phyloP scores from a whole-genome alignment of 768 basidiomycete genomes.

The Agaricus sinodeliciosus region DNA sequence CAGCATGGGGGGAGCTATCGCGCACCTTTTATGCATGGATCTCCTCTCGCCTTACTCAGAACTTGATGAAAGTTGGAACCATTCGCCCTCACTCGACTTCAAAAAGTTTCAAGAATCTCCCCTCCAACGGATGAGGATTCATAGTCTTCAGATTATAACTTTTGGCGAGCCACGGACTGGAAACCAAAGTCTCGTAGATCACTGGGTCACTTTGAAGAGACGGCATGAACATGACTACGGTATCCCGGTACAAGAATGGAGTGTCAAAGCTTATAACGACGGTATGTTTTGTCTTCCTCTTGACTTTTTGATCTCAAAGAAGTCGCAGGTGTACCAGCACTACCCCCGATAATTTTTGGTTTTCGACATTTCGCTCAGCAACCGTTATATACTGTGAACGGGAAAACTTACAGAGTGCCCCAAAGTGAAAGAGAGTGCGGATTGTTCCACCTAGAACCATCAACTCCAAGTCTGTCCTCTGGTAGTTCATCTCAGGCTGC shows the following conservation, averaged over 20 bases:
- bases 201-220: slow-evolving; percentile 33
- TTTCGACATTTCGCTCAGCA: slow-evolving; percentile 43
- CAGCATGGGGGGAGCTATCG: slow-evolving; percentile 50
- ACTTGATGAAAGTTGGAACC: too few relatives aligned
- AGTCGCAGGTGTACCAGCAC: slow-evolving; percentile 43
- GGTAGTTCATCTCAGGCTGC: not conserved
- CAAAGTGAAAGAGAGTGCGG: slow-evolving; percentile 38
- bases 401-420: slow-evolving; percentile 42
- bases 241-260: slow-evolving; percentile 36
- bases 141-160: slow-evolving; percentile 31
- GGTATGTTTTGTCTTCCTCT: slow-evolving; percentile 25
- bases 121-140: slow-evolving; percentile 21
- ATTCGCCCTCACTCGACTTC: too few relatives aligned
- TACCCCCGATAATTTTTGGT: slow-evolving; percentile 47
- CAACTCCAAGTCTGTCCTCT: not conserved
- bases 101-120: not conserved
- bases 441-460: slow-evolving; percentile 29
- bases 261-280: slow-evolving; percentile 51
- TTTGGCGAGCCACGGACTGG: slow-evolving; percentile 51
- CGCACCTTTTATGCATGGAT: slow-evolving; percentile 44
- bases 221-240: slow-evolving; percentile 29
- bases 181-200: slow-evolving; percentile 31
- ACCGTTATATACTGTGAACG: slow-evolving; percentile 45
- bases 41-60: slow-evolving; percentile 22
- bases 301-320: not conserved